A percentile compares a stretch with the other conserved stretches of the same genome.
Conservation (phyloP, 306 rosid genomes). For the Dryas drummondii region DNA sequence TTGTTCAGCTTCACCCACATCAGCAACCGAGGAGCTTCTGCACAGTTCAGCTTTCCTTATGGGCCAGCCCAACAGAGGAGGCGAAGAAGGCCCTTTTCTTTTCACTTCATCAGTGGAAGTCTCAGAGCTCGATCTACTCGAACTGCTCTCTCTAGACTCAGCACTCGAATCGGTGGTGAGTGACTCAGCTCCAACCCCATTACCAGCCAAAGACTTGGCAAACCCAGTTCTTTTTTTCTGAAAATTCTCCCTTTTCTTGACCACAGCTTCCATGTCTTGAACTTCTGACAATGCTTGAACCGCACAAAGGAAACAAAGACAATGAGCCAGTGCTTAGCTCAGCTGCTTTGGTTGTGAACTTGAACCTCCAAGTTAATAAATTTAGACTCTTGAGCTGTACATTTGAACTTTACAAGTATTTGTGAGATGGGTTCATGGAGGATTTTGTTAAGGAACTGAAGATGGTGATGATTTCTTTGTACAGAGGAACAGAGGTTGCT, state of each 20-base stretch:
- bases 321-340: slow-evolving; percentile 33
- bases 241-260: slow-evolving; percentile 33
- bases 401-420: slow-evolving; percentile 15
- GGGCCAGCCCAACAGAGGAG: slow-evolving; percentile 89
- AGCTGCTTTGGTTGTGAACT: slow-evolving; percentile 1
- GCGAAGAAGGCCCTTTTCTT: slow-evolving; percentile 52
- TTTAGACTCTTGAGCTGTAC: slow-evolving; percentile 7
- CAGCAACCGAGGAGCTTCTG: slow-evolving; percentile 43
- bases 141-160: slow-evolving; percentile 55
- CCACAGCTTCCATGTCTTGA: slow-evolving; percentile 59
- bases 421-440: slow-evolving; percentile 22
- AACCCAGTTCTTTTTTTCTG: slow-evolving; percentile 44
- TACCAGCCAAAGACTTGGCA: slow-evolving; percentile 26
- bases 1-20: slow-evolving; percentile 33
- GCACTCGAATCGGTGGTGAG: slow-evolving; percentile 62
- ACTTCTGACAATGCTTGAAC: slow-evolving; percentile 34
- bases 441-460: slow-evolving; percentile 7
- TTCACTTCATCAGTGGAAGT: slow-evolving; percentile 49
- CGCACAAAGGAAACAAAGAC: slow-evolving; percentile 32
- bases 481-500: background rate
- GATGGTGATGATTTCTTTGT: slow-evolving; percentile 21
- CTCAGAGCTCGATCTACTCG: slow-evolving; percentile 58
- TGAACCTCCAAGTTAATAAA: slow-evolving; percentile 21
- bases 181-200: slow-evolving; percentile 39
- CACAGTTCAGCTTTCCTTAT: slow-evolving; percentile 71